phyloP scores from a whole-genome alignment of 1,284 basidiomycete genomes.

The Erythrobasidium hasegawianum region DNA sequence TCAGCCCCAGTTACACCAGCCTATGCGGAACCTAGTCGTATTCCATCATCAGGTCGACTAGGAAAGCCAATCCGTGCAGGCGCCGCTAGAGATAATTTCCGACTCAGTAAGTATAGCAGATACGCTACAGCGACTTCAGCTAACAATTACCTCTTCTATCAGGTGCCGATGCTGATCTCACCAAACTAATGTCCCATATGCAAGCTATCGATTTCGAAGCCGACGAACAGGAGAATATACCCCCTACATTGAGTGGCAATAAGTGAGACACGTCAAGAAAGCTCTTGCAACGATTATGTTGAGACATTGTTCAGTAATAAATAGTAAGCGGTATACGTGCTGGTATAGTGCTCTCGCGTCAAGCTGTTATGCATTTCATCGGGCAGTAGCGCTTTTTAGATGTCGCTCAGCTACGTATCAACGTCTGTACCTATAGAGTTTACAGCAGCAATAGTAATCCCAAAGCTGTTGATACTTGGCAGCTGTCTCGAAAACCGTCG shows the following conservation, averaged over 20 bases:
- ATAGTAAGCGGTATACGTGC: too few species aligned
- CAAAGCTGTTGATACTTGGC: too few species aligned
- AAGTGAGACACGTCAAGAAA: too few species aligned
- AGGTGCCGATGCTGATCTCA: conserved; percentile 27
- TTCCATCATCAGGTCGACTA: conserved; percentile 14
- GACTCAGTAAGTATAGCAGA: conserved; percentile 12
- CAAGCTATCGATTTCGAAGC: conserved; percentile 31
- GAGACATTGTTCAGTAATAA: too few species aligned
- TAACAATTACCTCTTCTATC: neutral
- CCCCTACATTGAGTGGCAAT: neutral
- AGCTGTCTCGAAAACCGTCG: too few species aligned
- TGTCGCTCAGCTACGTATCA: too few species aligned
- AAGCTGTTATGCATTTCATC: too few species aligned
- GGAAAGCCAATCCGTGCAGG: conserved; percentile 22
- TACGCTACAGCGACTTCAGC: neutral
- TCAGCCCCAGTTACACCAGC: conserved; percentile 29
- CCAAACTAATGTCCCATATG: conserved; percentile 31
- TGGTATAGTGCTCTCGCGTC: too few species aligned
- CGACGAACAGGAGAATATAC: conserved; percentile 16
- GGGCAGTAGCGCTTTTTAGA: too few species aligned
- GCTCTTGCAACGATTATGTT: too few species aligned
- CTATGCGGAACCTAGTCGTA: conserved; percentile 19
- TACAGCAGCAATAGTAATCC: too few species aligned
- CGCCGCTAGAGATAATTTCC: conserved; percentile 19
- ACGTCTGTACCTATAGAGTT: too few species aligned